Percentiles rank a stretch among this genome's conserved stretches.
These are phyloP conservation scores for Fusarium ramigenum DNA, from an alignment of 2,329 filamentous ascomycete genomes.

Conservation along the genomic window DNA sequence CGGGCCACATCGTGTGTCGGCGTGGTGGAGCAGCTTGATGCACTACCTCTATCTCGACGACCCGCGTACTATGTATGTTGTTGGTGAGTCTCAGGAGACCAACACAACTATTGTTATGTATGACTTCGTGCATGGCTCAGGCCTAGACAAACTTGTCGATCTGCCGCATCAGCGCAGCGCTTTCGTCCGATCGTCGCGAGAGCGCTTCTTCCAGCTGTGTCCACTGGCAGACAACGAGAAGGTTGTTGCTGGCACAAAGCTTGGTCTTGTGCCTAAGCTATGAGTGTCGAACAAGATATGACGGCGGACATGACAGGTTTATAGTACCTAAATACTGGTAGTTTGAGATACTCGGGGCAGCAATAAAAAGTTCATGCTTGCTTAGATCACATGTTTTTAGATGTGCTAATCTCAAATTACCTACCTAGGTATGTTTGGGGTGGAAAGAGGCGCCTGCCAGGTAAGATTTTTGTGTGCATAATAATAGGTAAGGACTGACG, in stretches of 20 bases:
- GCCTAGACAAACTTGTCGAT: slow-evolving; percentile 77
- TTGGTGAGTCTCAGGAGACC: slow-evolving; percentile 77
- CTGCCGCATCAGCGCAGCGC: slow-evolving; percentile 77
- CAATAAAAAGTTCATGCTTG: background rate
- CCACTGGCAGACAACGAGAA: slow-evolving; percentile 66
- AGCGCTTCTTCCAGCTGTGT: slow-evolving; percentile 75
- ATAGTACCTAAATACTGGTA: background rate
- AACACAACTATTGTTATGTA: slow-evolving; percentile 77
- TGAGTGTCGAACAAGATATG: slow-evolving; percentile 42
- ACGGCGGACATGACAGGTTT: background rate
- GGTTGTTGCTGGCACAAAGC: slow-evolving; percentile 62
- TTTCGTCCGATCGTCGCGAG: slow-evolving; percentile 70
- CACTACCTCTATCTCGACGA: slow-evolving; percentile 72
- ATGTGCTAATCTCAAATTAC: background rate
- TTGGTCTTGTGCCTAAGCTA: slow-evolving; percentile 64
- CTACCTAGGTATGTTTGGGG: background rate
- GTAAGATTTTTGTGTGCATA: background rate
- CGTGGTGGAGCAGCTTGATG: slow-evolving; percentile 70
- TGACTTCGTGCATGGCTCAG: slow-evolving; percentile 78
- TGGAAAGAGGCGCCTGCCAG: background rate
- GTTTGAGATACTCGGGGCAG: background rate
- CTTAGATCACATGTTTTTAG: background rate
- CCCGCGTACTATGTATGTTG: slow-evolving; percentile 63
- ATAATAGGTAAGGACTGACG: background rate
- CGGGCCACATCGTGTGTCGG: slow-evolving; percentile 67